phyloP scores from a whole-genome alignment of 2,329 filamentous ascomycete genomes.

The Aureobasidium vineae region DNA sequence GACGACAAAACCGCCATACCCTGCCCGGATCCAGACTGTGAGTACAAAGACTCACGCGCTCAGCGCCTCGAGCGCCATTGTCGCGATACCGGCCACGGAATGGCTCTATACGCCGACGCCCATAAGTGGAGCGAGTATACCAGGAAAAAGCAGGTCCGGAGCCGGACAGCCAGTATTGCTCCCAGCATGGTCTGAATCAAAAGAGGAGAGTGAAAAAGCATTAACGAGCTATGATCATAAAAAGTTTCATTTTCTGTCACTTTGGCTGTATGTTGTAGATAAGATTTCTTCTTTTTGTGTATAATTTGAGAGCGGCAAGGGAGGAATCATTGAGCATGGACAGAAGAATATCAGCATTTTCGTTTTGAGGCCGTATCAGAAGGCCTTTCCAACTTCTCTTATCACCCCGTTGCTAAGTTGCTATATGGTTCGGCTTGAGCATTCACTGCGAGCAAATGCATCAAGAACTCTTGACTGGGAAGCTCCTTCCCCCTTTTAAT shows the following conservation, averaged over 20 bases:
- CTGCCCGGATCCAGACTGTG: constrained; percentile 13
- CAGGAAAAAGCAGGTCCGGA: constrained; percentile 11
- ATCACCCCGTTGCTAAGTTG: neutral
- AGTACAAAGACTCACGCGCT: constrained; percentile 15
- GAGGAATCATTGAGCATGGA: neutral
- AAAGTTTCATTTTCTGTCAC: constrained; percentile 6
- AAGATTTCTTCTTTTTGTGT: constrained; percentile 1
- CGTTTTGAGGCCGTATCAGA: neutral
- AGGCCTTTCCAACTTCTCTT: neutral
- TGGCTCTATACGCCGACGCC: constrained; percentile 2
- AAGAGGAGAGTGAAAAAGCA: neutral
- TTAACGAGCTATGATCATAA: constrained; percentile 18
- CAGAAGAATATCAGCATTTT: constrained; percentile 6
- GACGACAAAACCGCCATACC: constrained; percentile 23
- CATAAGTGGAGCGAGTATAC: constrained; percentile 25
- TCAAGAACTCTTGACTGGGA: neutral
- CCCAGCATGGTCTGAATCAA: constrained; percentile 4
- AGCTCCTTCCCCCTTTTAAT: neutral
- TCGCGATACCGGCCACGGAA: constrained; percentile 22
- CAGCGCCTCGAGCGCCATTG: constrained; percentile 22
- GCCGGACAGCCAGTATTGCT: constrained; percentile 20
- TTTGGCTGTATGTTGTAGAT: constrained; percentile 12
- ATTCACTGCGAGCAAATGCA: neutral
- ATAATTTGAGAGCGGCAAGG: neutral
- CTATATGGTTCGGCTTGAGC: neutral